Evolutionary conservation across 345 rosid species (phyloP).

Genomic region (Brassica nigra): DNA sequence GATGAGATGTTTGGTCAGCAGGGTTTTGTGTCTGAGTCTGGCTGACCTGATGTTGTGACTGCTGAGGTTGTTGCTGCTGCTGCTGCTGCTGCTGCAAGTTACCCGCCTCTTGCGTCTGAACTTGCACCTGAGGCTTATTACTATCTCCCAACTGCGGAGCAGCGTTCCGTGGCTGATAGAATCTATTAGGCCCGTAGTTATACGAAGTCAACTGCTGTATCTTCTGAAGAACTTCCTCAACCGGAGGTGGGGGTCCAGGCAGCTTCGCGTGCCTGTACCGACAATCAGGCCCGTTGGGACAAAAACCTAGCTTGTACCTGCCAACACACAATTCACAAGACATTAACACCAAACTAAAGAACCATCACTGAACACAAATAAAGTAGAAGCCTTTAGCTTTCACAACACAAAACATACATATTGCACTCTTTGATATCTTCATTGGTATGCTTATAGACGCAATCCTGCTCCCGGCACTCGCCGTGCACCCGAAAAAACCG

Average conservation of each 20-base stretch:
- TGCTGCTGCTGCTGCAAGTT: constrained; percentile 47
- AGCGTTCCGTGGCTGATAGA: constrained; percentile 67
- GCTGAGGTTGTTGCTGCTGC: constrained; percentile 69
- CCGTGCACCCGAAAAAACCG: constrained; percentile 83
- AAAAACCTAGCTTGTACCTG: constrained; percentile 98
- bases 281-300: constrained; percentile 98
- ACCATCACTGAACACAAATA: neutral
- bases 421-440: constrained; percentile 99
- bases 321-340: neutral
- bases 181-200: constrained; percentile 65
- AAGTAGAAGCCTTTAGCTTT: neutral
- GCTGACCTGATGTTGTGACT: constrained; percentile 62
- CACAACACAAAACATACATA: constrained; percentile 56
- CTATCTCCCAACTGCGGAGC: constrained; percentile 59
- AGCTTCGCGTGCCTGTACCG: constrained; percentile 92
- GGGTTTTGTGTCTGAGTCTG: constrained; percentile 69
- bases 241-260: constrained; percentile 95
- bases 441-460: constrained; percentile 93
- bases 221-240: constrained; percentile 94
- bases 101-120: constrained; percentile 55
- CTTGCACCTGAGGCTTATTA: constrained; percentile 65
- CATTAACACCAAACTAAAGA: neutral
- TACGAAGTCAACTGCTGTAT: constrained; percentile 84
- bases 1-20: constrained; percentile 59
- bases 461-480: constrained; percentile 98